Evolutionary conservation across 169 alveolate genomes (phyloP), one percentile per base, ranked within the genome.

Genomic region (Plasmodium reichenowi): DNA sequence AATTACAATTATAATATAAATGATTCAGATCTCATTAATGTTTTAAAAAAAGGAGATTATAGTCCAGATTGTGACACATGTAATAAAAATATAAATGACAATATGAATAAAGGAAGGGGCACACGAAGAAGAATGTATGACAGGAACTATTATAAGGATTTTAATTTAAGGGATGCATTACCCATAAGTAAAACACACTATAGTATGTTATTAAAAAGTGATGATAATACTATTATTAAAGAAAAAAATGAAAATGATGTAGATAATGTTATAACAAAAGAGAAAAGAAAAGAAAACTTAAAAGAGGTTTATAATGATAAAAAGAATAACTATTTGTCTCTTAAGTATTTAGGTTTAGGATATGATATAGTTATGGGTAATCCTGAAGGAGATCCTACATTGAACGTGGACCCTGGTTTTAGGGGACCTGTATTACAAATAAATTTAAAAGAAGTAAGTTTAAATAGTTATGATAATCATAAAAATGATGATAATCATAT

Each of bases 361-460:
- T 95, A 95, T 68, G 97, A 95, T 60, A 80, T 88, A 43, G 85
- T 95, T 26, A 89, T 88, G 85, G 97, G 97, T 1, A 95, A 95
- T 72, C 97, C 97, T 6, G 91, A 94, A 12, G 97, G 97, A 1
- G 97, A 95, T 68, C 96, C 97, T 8, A 70, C 68, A 6, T 60
- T 94, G 26, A 95, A 93, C 94, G 93, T 94, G 0, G 97, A 95
- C 75, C 97, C 96, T 10, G 97, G 97, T 12, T 93, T 93, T 63
- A 91, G 96, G 29, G 88, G 93, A 43, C 97, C 97, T 9, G 94
- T 94, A n/a, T 85, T 95, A 6, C 87, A 89, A 48, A 78, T 95
- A 54, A 74, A 88, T 59, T 47, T 70, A 45, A 74, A 59, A 62
- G 66, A 68, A 0, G 20, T 24, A 50, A 64, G 15, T 43, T 50